phyloP scores from a whole-genome alignment of 2,329 filamentous ascomycete species.

The Pyricularia grisea region DNA sequence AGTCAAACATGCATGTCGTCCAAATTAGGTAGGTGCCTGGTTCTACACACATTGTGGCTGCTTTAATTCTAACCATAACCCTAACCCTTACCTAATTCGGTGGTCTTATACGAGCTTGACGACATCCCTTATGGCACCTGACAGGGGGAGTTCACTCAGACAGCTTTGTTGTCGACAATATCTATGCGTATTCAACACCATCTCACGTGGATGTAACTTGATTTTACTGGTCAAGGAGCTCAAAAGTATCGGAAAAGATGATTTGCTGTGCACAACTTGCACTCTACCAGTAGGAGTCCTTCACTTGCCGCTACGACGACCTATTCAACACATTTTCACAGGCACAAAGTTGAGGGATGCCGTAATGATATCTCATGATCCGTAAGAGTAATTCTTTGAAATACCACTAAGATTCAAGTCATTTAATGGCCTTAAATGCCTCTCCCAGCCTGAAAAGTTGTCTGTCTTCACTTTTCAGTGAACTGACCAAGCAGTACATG shows the following conservation, averaged over 20 bases:
- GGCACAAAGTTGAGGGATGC: too few relatives aligned
- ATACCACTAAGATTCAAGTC: background rate
- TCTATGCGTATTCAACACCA: too few relatives aligned
- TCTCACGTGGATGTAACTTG: too few relatives aligned
- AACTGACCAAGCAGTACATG: background rate
- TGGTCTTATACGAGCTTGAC: background rate
- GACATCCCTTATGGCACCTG: background rate
- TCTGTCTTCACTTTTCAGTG: background rate
- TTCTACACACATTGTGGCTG: background rate
- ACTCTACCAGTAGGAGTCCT: too few relatives aligned
- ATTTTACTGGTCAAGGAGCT: too few relatives aligned
- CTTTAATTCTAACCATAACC: background rate
- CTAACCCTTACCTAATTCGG: background rate
- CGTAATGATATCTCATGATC: too few relatives aligned
- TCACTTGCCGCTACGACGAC: too few relatives aligned
- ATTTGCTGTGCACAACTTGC: too few relatives aligned
- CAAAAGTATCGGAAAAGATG: too few relatives aligned
- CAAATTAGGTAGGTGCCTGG: background rate
- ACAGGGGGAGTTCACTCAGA: background rate
- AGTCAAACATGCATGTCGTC: background rate
- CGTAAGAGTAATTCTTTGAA: too few relatives aligned
- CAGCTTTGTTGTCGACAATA: too few relatives aligned
- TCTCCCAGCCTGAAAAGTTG: background rate
- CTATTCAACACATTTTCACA: too few relatives aligned
- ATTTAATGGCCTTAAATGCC: background rate